Evolutionary conservation across 768 basidiomycete species (phyloP).

Genomic region (Macrolepiota dolichaula): DNA sequence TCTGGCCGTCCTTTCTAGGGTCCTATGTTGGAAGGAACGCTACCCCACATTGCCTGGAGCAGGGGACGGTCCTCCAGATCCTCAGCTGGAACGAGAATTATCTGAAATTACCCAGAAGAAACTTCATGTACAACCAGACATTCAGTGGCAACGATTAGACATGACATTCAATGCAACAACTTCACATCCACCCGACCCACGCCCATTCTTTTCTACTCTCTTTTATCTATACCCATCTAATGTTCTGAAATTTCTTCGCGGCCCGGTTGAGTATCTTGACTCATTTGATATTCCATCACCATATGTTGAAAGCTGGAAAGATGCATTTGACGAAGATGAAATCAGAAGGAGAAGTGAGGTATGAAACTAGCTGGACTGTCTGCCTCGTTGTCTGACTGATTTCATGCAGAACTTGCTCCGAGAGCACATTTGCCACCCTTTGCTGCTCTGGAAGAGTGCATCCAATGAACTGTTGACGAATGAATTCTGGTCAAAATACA

Average conservation of each 20-base stretch:
- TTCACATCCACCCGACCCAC: conserved; percentile 56
- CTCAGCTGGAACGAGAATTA: conserved; percentile 36
- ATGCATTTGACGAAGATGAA: conserved; percentile 63
- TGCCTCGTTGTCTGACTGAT: conserved; percentile 3
- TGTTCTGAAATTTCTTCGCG: conserved; percentile 72
- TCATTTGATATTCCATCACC: conserved; percentile 50
- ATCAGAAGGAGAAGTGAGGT: conserved; percentile 76
- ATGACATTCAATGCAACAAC: conserved; percentile 50
- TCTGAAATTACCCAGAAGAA: conserved; percentile 32
- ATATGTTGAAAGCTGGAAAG: conserved; percentile 69
- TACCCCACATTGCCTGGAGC: conserved; percentile 27
- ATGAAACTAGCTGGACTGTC: conserved; percentile 15
- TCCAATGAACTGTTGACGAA: conserved; percentile 57
- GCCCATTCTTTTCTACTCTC: conserved; percentile 70
- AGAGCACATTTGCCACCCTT: conserved; percentile 70
- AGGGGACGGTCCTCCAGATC: conserved; percentile 27
- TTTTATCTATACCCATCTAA: conserved; percentile 94
- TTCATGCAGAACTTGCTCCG: conserved; percentile 58
- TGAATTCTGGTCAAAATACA: conserved; percentile 66
- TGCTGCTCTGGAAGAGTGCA: conserved; percentile 65
- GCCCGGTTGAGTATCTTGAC: conserved; percentile 61
- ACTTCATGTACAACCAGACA: conserved; percentile 46
- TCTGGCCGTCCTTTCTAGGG: conserved; percentile 63
- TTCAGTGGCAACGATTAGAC: conserved; percentile 70
- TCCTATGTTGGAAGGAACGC: conserved; percentile 72